Conservation (phyloP, 2,329 filamentous ascomycete species). For the Xylogone sp. region DNA sequence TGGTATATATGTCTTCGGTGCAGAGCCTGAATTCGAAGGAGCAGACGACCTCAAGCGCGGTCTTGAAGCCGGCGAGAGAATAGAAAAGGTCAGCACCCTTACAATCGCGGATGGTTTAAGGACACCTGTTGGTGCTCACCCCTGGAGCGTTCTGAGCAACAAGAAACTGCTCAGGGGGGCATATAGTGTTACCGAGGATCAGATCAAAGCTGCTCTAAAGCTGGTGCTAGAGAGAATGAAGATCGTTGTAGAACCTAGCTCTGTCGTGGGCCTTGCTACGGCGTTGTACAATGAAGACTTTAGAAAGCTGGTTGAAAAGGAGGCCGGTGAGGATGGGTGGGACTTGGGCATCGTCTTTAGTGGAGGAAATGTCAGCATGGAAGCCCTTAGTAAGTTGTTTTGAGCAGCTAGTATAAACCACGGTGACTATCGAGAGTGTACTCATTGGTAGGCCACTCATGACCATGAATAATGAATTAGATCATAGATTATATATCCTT, state of each 20-base stretch:
- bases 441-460: no score
- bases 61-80: constrained; percentile 57
- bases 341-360: constrained; percentile 58
- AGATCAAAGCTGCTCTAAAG: constrained; percentile 74
- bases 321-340: constrained; percentile 73
- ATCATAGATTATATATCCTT: no score
- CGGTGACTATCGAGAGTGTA: no score
- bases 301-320: constrained; percentile 61
- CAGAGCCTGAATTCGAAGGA: constrained; percentile 78
- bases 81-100: constrained; percentile 66
- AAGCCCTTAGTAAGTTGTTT: constrained; percentile 50
- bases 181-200: constrained; percentile 71
- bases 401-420: constrained; percentile 10
- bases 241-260: constrained; percentile 84
- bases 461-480: no score
- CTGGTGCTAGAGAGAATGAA: constrained; percentile 86
- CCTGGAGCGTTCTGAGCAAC: constrained; percentile 76
- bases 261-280: constrained; percentile 79
- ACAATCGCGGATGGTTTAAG: constrained; percentile 88
- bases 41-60: constrained; percentile 79
- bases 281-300: constrained; percentile 86
- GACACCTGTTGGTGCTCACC: constrained; percentile 72
- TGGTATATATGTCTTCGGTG: constrained; percentile 74
- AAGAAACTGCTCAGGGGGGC: constrained; percentile 65
- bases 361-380: constrained; percentile 56